Conservation (phyloP, 495 filamentous ascomycete species). For the Hypoxylon crocopeplum region DNA sequence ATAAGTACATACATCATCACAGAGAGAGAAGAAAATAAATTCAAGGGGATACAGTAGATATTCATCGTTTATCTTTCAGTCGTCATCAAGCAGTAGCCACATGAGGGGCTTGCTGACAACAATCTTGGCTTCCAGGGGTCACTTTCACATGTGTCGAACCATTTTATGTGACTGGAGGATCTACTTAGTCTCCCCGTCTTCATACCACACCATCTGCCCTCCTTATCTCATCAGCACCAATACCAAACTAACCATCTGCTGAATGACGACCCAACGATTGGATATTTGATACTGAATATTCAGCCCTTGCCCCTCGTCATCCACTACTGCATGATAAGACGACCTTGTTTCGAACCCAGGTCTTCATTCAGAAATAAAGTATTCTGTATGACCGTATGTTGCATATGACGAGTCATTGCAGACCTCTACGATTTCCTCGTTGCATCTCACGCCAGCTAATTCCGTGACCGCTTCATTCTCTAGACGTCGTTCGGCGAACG, state of each 20-base stretch:
- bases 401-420: slow-evolving; percentile 19
- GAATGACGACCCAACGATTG: slow-evolving; percentile 11
- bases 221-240: slow-evolving; percentile 18
- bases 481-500: slow-evolving; percentile 7
- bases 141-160: slow-evolving; percentile 24
- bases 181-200: neutral
- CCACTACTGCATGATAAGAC: slow-evolving; percentile 13
- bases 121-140: slow-evolving; percentile 8
- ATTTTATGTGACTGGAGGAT: slow-evolving; percentile 3
- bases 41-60: too few relatives aligned
- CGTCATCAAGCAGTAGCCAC: slow-evolving; percentile 31
- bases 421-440: neutral
- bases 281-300: slow-evolving; percentile 8
- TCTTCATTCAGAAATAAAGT: slow-evolving; percentile 3
- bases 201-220: too few relatives aligned
- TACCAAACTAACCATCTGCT: neutral
- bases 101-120: slow-evolving; percentile 1
- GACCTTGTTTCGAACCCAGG: slow-evolving; percentile 1
- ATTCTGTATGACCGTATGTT: slow-evolving; percentile 3
- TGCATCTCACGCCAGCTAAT: neutral
- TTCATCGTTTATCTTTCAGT: slow-evolving; percentile 12
- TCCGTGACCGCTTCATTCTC: slow-evolving; percentile 5
- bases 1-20: too few relatives aligned
- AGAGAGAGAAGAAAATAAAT: too few relatives aligned
- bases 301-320: slow-evolving; percentile 4